phyloP scores from a whole-genome alignment of 2,329 filamentous ascomycete species.

The Emericellopsis atlantica region DNA sequence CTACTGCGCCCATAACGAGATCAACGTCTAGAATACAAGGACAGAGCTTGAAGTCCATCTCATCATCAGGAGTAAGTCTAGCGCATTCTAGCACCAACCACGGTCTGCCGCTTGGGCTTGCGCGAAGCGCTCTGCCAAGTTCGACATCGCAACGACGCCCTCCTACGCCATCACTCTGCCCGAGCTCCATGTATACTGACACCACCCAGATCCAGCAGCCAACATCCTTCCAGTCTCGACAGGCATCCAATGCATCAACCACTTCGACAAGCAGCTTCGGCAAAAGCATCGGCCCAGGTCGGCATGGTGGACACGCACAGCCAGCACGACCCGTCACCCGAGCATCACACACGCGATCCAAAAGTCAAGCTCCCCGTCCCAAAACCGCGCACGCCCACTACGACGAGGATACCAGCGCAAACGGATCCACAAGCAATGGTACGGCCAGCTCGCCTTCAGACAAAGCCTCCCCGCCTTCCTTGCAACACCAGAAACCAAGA shows the following conservation, averaged over 20 bases:
- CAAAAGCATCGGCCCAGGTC: constrained; percentile 42
- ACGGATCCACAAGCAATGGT: constrained; percentile 18
- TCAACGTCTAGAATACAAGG: constrained; percentile 25
- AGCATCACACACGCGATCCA: constrained; percentile 34
- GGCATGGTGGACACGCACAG: constrained; percentile 19
- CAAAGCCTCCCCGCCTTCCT: constrained; percentile 5
- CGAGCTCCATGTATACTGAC: not conserved
- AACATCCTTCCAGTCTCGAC: constrained; percentile 3
- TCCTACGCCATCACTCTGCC: no score
- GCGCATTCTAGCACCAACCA: no score
- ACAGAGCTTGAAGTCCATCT: constrained; percentile 21
- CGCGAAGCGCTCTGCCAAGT: no score
- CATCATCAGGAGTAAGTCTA: not conserved
- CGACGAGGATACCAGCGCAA: constrained; percentile 24
- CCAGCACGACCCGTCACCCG: constrained; percentile 33
- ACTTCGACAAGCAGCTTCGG: constrained; percentile 12
- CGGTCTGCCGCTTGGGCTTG: no score
- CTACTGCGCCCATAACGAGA: constrained; percentile 25
- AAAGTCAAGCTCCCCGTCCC: constrained; percentile 22
- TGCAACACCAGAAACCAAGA: constrained; percentile 9
- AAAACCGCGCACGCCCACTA: constrained; percentile 26
- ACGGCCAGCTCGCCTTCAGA: constrained; percentile 11
- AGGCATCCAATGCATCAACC: not conserved
- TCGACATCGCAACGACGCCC: no score
- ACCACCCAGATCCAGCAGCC: constrained; percentile 19